Evolutionary conservation across 352 stramenopile species (phyloP), one percentile per base, ranked within the genome.

Genomic region (Phytophthora multivora): DNA sequence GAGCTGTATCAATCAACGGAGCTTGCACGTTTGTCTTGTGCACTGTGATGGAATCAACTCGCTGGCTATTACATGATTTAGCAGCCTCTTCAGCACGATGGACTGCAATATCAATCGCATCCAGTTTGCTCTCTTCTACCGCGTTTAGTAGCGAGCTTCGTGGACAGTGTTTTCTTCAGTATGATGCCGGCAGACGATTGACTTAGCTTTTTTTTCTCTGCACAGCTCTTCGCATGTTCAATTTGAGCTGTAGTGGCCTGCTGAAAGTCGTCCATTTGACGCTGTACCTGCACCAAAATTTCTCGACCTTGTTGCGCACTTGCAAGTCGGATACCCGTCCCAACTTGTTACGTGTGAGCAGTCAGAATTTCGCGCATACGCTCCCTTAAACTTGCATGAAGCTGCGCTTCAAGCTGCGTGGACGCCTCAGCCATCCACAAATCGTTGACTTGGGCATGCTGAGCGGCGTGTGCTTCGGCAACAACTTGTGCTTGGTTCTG

Each of bases 171-270:
- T 36, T 13, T 57, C 35, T 25, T 57, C 19, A 15, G 36, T 36
- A 28, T 57, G 50, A 39, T 48, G 36, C 5, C 50, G 50, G 12
- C 50, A 16, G 10, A 57, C 36, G 35, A 48, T 57, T 11, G 25
- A 57, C 23, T 57, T 57, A 11, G 49, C 49, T 10, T 46, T 56
- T 46, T 56, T 47, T 13, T 47, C 31, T 57, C 50, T 26, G 50
- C 50, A 3, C 15, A 40, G 25, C 15, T 25, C 23, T 46, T 30
- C 12, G 15, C 10, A 16, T 16, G 2, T 2, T 40, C 35, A 13
- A 40, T 40, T 40, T 40, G 35, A 18, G 35, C 35, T 5, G 11
- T 40, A 12, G 35, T 40, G 10, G 5, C 5, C 35, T 40, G 15
- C 10, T 40, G 35, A 6, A 40, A 40, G 35, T 40, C 35, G 2